Conservation (phyloP, 1,139 yeast genomes). For the Geotrichum restrictum region DNA sequence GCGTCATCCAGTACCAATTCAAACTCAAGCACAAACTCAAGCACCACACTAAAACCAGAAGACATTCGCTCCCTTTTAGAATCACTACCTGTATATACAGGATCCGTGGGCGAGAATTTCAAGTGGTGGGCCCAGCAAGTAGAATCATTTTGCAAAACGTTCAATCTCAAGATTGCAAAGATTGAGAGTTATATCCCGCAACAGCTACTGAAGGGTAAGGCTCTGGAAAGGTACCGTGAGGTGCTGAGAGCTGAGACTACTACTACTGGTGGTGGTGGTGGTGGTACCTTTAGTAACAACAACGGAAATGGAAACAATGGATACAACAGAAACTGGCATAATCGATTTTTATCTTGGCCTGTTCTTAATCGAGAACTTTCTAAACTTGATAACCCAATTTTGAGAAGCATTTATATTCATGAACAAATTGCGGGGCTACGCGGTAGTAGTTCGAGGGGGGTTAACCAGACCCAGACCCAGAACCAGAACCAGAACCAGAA, state of each 20-base stretch:
- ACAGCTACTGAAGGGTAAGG: conserved; percentile 17
- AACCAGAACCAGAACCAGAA: not conserved
- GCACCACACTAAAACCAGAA: conserved; percentile 1
- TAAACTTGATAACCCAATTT: conserved; percentile 22
- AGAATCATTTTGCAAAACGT: conserved; percentile 21
- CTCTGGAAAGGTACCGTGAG: conserved; percentile 13
- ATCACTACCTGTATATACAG: conserved; percentile 19
- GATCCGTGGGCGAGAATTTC: conserved; percentile 17
- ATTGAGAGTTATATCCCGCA: conserved; percentile 19
- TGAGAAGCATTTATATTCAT: conserved; percentile 22
- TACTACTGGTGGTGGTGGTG: no score
- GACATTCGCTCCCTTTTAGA: conserved; percentile 18
- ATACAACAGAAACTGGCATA: conserved; percentile 6
- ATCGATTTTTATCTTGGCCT: conserved; percentile 18
- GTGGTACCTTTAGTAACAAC: no score
- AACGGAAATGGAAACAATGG: not conserved
- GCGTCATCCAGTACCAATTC: not conserved
- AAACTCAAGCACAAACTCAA: not conserved
- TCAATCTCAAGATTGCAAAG: conserved; percentile 12
- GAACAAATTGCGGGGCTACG: conserved; percentile 9
- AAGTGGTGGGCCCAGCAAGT: conserved; percentile 21
- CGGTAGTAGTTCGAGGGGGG: no score
- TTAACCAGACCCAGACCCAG: not conserved
- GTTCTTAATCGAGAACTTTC: conserved; percentile 14
- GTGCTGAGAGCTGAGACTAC: conserved; percentile 13